These are phyloP conservation scores for Ceratocystis ficicola DNA, from an alignment of 2,329 filamentous ascomycete genomes.

Conservation along the genomic window DNA sequence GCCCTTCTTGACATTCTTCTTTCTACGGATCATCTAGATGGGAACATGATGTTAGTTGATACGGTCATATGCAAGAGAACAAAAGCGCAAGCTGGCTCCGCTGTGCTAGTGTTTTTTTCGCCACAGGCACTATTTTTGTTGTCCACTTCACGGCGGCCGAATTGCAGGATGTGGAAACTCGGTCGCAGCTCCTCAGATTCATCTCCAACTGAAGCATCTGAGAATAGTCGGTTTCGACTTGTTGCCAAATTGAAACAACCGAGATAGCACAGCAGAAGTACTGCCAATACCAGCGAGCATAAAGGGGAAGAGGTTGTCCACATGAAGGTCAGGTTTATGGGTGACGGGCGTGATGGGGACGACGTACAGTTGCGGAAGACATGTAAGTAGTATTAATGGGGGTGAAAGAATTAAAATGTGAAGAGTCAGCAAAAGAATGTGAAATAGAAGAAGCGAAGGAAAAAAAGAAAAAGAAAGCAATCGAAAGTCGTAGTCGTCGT, in stretches of 20 bases:
- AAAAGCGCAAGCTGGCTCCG: constrained; percentile 9
- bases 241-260: neutral
- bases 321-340: constrained; percentile 14
- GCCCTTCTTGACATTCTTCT: constrained; percentile 99
- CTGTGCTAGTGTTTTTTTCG: constrained; percentile 9
- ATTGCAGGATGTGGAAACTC: neutral
- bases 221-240: neutral
- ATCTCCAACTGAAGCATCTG: neutral
- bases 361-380: constrained; percentile 31
- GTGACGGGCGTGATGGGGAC: constrained; percentile 13
- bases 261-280: neutral
- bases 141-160: neutral
- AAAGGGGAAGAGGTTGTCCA: constrained; percentile 7
- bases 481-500: constrained; percentile 13
- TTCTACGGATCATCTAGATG: constrained; percentile 83
- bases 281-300: neutral
- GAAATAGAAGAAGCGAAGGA: constrained; percentile 17
- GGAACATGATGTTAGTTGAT: constrained; percentile 26
- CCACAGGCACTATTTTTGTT: neutral
- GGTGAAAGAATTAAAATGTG: constrained; percentile 21
- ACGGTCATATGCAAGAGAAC: constrained; percentile 18
- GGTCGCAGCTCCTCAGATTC: too few species aligned
- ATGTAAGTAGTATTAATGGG: constrained; percentile 25
- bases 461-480: constrained; percentile 10
- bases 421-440: constrained; percentile 13